Evolutionary conservation across 176 grass and related monocot genomes (phyloP).

Genomic region (Eragrostis nindensis): DNA sequence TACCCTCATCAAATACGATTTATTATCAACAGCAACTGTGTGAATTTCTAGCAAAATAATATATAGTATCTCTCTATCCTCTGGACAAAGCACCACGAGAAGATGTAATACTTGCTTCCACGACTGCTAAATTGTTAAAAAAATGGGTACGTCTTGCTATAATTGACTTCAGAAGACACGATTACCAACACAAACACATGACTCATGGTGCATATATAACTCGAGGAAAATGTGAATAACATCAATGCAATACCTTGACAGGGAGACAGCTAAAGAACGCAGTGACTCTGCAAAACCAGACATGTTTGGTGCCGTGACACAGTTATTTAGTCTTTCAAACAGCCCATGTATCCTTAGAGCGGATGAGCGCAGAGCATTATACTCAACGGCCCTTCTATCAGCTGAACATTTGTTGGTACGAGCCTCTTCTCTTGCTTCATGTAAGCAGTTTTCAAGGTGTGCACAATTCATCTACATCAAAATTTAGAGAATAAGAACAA

Average conservation of each 20-base stretch:
- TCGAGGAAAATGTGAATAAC: slow-evolving; percentile 1
- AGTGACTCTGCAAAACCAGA: slow-evolving; percentile 82
- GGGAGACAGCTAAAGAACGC: slow-evolving; percentile 72
- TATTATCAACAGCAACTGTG: neutral
- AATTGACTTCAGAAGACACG: neutral
- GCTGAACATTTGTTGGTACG: slow-evolving; percentile 92
- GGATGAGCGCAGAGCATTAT: slow-evolving; percentile 76
- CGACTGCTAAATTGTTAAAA: neutral
- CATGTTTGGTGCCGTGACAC: slow-evolving; percentile 56
- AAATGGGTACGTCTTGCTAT: neutral
- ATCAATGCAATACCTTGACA: slow-evolving; percentile 60
- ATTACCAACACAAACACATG: neutral
- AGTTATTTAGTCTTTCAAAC: slow-evolving; percentile 82
- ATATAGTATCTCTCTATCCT: slow-evolving; percentile 17
- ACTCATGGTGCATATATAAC: neutral
- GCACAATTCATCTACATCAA: slow-evolving; percentile 83
- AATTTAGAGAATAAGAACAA: slow-evolving; percentile 34
- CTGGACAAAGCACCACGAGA: neutral
- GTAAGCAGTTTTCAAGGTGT: slow-evolving; percentile 90
- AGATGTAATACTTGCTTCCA: slow-evolving; percentile 5
- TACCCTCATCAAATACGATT: slow-evolving; percentile 1
- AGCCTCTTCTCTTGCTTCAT: slow-evolving; percentile 94
- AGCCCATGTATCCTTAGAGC: slow-evolving; percentile 85
- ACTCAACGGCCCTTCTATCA: slow-evolving; percentile 92
- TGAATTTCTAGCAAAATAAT: neutral